These are phyloP conservation scores for Suillus brevipes DNA, from an alignment of 768 basidiomycete genomes.

Conservation along the genomic window DNA sequence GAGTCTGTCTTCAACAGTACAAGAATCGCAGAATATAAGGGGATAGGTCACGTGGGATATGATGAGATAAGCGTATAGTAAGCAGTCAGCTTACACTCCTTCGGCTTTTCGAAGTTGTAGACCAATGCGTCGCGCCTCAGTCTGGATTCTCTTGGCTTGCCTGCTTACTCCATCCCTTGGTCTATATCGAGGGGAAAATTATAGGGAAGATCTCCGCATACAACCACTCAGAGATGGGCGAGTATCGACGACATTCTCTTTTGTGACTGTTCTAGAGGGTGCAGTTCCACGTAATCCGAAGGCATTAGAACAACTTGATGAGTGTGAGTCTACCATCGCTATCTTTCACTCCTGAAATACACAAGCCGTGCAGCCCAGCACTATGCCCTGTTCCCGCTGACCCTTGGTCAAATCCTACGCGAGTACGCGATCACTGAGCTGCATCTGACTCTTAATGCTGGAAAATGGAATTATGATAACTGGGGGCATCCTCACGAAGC, in stretches of 20 bases:
- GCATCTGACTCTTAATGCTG: slow-evolving; percentile 87
- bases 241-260: slow-evolving; percentile 78
- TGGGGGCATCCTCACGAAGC: slow-evolving; percentile 83
- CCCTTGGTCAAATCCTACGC: slow-evolving; percentile 83
- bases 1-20: neutral
- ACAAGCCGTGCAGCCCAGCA: slow-evolving; percentile 62
- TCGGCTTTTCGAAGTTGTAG: neutral
- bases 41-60: neutral
- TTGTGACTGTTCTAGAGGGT: slow-evolving; percentile 62
- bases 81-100: neutral
- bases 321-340: slow-evolving; percentile 38
- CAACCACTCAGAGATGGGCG: slow-evolving; percentile 78
- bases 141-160: neutral
- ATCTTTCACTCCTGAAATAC: slow-evolving; percentile 1
- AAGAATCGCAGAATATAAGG: neutral
- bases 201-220: slow-evolving; percentile 52
- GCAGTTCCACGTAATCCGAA: slow-evolving; percentile 56
- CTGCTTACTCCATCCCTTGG: neutral
- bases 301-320: slow-evolving; percentile 46
- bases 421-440: slow-evolving; percentile 86
- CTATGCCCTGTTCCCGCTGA: slow-evolving; percentile 82
- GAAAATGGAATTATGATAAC: slow-evolving; percentile 83
- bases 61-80: neutral
- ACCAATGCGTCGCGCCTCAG: neutral
- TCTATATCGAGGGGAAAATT: slow-evolving; percentile 30